These are phyloP conservation scores for Candida anutae DNA, from an alignment of 1,139 yeast genomes.

Conservation along the genomic window DNA sequence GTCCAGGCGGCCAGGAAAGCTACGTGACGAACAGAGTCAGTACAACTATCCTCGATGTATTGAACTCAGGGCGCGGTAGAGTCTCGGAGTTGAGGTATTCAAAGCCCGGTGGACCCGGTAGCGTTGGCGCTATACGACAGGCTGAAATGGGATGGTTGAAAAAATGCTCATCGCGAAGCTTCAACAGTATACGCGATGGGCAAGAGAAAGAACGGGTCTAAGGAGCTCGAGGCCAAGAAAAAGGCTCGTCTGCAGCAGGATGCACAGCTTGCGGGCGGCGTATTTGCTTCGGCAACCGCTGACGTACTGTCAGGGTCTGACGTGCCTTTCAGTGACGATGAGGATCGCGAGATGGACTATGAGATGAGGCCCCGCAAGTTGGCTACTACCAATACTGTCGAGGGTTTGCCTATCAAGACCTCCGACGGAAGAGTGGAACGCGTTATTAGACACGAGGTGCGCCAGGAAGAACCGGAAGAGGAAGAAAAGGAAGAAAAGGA, in stretches of 20 bases:
- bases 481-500: constrained; percentile 10
- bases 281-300: constrained; percentile 21
- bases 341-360: constrained; percentile 64
- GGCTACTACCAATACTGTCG: constrained; percentile 39
- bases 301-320: constrained; percentile 5
- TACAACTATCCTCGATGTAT: too few relatives aligned
- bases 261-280: constrained; percentile 35
- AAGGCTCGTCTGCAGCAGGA: constrained; percentile 45
- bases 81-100: too few relatives aligned
- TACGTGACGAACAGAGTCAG: too few relatives aligned
- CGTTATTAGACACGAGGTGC: constrained; percentile 36
- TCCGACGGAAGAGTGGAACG: constrained; percentile 66
- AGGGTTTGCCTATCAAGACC: constrained; percentile 75
- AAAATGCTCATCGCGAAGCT: too few relatives aligned
- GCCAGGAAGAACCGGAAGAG: constrained; percentile 17
- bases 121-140: too few relatives aligned
- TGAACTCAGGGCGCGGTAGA: too few relatives aligned
- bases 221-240: constrained; percentile 39
- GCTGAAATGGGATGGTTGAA: too few relatives aligned
- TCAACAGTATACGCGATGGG: constrained; percentile 38
- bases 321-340: constrained; percentile 25
- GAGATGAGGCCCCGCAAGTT: constrained; percentile 51
- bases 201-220: constrained; percentile 35
- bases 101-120: too few relatives aligned
- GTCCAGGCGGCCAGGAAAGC: too few relatives aligned